Conservation (phyloP, 495 filamentous ascomycete genomes). For the Daldinia decipiens region DNA sequence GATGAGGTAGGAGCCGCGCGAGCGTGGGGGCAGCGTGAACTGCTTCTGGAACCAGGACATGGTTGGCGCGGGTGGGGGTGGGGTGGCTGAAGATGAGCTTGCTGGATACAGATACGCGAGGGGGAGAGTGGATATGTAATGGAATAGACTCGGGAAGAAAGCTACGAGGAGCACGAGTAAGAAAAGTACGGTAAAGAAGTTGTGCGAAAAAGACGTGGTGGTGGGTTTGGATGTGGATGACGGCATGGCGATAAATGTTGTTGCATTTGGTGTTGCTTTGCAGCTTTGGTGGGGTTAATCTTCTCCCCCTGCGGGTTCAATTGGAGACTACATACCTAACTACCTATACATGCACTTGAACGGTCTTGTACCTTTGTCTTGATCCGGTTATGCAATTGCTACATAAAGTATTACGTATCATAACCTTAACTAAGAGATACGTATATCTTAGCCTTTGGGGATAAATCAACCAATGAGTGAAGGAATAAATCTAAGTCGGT, state of each 20-base stretch:
- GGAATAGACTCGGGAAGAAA: slow-evolving; percentile 67
- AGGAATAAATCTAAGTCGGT: neutral
- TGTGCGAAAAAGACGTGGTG: slow-evolving; percentile 31
- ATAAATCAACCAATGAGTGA: slow-evolving; percentile 5
- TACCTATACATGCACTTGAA: neutral
- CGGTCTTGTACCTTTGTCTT: neutral
- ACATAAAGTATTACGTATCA: slow-evolving; percentile 3
- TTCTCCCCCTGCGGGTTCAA: neutral
- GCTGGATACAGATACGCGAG: slow-evolving; percentile 48
- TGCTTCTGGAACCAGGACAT: slow-evolving; percentile 86
- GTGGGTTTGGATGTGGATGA: slow-evolving; percentile 38
- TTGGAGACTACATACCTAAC: neutral
- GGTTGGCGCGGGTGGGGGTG: slow-evolving; percentile 42
- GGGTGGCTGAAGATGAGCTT: slow-evolving; percentile 34
- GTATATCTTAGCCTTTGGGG: too few relatives aligned
- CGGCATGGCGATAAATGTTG: slow-evolving; percentile 41
- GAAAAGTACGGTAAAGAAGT: slow-evolving; percentile 57
- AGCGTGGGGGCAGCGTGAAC: slow-evolving; percentile 75
- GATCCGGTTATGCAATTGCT: slow-evolving; percentile 22
- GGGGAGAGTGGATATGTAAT: slow-evolving; percentile 58
- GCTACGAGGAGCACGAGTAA: slow-evolving; percentile 60
- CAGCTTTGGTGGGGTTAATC: slow-evolving; percentile 32
- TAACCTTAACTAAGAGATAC: neutral
- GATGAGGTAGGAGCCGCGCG: slow-evolving; percentile 89
- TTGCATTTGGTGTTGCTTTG: slow-evolving; percentile 26